These are phyloP conservation scores for Leccinum arenicola DNA, from an alignment of 768 basidiomycete species.

Conservation along the genomic window DNA sequence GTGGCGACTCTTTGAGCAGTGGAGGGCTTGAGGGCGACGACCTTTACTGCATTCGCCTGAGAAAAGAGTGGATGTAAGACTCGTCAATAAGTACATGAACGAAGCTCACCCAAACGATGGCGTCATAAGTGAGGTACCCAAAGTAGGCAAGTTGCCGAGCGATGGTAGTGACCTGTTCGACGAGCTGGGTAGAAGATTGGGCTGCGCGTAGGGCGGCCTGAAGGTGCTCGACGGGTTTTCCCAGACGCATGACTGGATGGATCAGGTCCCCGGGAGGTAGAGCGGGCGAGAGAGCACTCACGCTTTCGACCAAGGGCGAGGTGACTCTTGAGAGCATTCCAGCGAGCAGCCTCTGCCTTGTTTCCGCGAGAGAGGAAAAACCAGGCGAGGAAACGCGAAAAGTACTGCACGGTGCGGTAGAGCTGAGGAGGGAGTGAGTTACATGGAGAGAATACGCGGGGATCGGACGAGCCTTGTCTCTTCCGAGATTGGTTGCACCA, in stretches of 20 bases:
- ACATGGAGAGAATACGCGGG: neutral
- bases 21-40: constrained; percentile 58
- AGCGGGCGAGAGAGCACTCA: constrained; percentile 29
- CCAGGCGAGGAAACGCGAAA: constrained; percentile 87
- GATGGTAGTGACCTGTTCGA: constrained; percentile 77
- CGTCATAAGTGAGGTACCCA: constrained; percentile 81
- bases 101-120: constrained; percentile 74
- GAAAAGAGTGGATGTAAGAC: neutral
- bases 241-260: constrained; percentile 78
- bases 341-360: constrained; percentile 68
- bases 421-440: constrained; percentile 44
- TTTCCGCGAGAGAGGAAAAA: constrained; percentile 66
- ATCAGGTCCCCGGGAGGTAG: neutral
- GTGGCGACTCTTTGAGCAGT: constrained; percentile 59
- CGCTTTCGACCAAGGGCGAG: constrained; percentile 85
- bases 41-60: constrained; percentile 66
- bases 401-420: constrained; percentile 90
- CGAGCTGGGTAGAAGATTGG: constrained; percentile 48
- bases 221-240: constrained; percentile 91
- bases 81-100: neutral
- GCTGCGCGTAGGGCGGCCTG: constrained; percentile 83
- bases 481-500: constrained; percentile 75
- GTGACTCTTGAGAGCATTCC: constrained; percentile 82
- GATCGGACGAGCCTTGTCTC: constrained; percentile 72
- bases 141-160: constrained; percentile 87